These are phyloP conservation scores for Dictyophora rubrovolvata DNA, from an alignment of 768 basidiomycete species.

Conservation along the genomic window DNA sequence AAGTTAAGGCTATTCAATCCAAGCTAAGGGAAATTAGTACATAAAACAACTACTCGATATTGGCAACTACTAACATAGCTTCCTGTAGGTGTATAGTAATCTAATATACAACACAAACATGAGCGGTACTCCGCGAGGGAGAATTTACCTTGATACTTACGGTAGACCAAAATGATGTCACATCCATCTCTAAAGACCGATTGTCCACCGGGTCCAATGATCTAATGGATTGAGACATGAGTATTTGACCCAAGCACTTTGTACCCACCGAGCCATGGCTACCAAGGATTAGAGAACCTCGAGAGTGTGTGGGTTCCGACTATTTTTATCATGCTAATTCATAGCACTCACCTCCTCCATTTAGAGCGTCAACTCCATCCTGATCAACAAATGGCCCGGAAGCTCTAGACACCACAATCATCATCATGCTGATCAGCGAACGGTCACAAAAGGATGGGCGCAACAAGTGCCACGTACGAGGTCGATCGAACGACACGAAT, in stretches of 20 bases:
- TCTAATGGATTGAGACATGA: constrained; percentile 20
- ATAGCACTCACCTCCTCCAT: constrained; percentile 33
- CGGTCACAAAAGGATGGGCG: not conserved
- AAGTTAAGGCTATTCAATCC: constrained; percentile 40
- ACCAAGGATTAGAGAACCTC: constrained; percentile 33
- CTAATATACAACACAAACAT: constrained; percentile 16
- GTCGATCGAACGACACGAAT: constrained; percentile 46
- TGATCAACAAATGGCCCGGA: constrained; percentile 39
- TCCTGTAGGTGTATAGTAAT: constrained; percentile 41
- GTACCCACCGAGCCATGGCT: constrained; percentile 32
- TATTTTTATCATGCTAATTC: not conserved
- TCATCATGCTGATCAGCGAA: not conserved
- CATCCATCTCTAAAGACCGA: constrained; percentile 36
- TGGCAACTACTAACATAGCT: constrained; percentile 26
- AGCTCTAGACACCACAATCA: constrained; percentile 20
- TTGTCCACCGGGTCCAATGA: constrained; percentile 47
- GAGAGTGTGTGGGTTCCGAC: not conserved
- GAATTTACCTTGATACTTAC: constrained; percentile 22
- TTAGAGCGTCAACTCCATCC: constrained; percentile 31
- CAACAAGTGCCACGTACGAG: constrained; percentile 21
- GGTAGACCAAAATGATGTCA: constrained; percentile 40
- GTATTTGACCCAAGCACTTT: not conserved
- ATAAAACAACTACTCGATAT: not conserved
- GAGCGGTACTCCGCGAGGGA: too few species aligned
- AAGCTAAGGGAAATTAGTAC: constrained; percentile 19